These are phyloP conservation scores for Suillus occidentalis DNA, from an alignment of 768 basidiomycete genomes.

Conservation along the genomic window DNA sequence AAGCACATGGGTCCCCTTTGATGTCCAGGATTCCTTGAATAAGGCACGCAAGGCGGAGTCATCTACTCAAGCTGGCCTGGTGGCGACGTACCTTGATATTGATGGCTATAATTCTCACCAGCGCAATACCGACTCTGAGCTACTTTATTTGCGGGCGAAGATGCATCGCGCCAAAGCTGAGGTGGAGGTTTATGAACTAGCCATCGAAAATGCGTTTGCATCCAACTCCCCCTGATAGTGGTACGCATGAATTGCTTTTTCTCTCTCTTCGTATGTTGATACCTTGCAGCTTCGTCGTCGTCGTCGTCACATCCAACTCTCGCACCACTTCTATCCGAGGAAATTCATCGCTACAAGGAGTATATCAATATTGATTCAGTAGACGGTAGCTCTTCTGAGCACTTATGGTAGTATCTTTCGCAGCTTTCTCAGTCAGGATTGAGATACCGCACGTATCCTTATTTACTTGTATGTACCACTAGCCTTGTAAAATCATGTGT, in stretches of 20 bases:
- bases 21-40: too few species aligned
- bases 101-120: not conserved
- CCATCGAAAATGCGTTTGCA: not conserved
- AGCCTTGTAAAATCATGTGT: not conserved
- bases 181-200: not conserved
- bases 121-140: not conserved
- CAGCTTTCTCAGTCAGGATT: not conserved
- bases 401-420: not conserved
- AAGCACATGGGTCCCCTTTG: too few species aligned
- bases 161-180: not conserved
- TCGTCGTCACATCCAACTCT: not conserved
- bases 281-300: not conserved
- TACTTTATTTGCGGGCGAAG: not conserved
- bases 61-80: not conserved
- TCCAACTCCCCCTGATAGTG: not conserved
- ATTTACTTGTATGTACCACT: not conserved
- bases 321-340: not conserved
- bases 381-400: not conserved
- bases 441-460: not conserved
- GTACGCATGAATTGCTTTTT: not conserved
- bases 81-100: not conserved
- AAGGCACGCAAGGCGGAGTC: too few species aligned
- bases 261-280: not conserved
- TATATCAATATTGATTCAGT: not conserved
- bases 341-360: not conserved